Base-by-base conservation (phyloP, 2,329 filamentous ascomycete genomes). In the Corniculantispora saksenae region DNA sequence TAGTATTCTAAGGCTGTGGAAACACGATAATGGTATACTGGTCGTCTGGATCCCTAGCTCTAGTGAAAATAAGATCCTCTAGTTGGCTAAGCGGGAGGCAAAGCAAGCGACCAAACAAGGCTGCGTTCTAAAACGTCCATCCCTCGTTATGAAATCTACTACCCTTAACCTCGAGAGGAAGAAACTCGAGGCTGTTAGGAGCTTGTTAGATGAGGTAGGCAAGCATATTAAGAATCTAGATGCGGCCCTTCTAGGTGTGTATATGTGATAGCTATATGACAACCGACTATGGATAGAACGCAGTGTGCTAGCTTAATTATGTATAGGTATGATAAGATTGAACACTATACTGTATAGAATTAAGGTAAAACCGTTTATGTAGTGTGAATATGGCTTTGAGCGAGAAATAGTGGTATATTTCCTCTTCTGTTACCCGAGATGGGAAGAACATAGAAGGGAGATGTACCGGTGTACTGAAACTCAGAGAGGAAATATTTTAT, bases 251-350 rank as follows among this genome's bases (percentile, higher is more conserved):
- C 66, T 62, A 29, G 67, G 67, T 15, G 65, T 67, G 27, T 61
- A 69, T 48, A 70, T 66, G 13, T 38, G 54, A 25, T 45, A 65
- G 38, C 55, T 71, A n/a, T 72, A 72, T 43, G 59, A 71, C 19
- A 23, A 45, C 35, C 15, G 12, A 19, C 10, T 9, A 35, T 54
- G 19, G 19, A 54, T 35, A 8, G 19, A 8, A 54, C 9, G 8
- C n/a, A n/a, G n/a, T n/a, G 27, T 54, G 7, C 27, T 54, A 10
- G 29, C 51, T 21, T 12, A 54, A 29, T 19, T 54, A 7, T 19
- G 19, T 17, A 54, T 29, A 3, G 3, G 5, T n/a, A 54, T 54
- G 5, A 35, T 35, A 4, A 54, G 29, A 29, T 17, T 54, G 19
- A 54, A 54, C 21, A n/a, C n/a, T 8, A 5, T 35, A 35, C 51